Conservation (phyloP, 495 filamentous ascomycete species). For the Apiosordaria backusii region DNA sequence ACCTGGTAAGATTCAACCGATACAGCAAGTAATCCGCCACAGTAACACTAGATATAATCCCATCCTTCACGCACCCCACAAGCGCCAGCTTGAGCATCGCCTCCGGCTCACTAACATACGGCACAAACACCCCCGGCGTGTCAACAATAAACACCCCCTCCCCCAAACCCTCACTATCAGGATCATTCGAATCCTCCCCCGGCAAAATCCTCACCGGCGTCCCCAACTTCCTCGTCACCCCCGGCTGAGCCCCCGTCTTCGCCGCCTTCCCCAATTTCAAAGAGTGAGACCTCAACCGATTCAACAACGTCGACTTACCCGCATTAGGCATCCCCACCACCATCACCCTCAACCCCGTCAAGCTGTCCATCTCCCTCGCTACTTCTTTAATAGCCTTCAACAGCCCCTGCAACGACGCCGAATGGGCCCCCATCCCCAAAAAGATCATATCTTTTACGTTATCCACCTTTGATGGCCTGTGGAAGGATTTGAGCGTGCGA, state of each 20-base stretch:
- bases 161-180: constrained; percentile 30
- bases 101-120: constrained; percentile 78
- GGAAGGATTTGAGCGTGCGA: constrained; percentile 24
- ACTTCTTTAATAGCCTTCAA: constrained; percentile 33
- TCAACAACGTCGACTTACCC: constrained; percentile 87
- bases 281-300: constrained; percentile 70
- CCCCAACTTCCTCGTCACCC: constrained; percentile 80
- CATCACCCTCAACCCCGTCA: constrained; percentile 67
- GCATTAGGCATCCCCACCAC: constrained; percentile 98
- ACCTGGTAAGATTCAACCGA: constrained; percentile 64
- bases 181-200: constrained; percentile 18
- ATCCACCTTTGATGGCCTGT: constrained; percentile 17
- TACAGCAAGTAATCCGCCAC: constrained; percentile 88
- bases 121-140: constrained; percentile 81
- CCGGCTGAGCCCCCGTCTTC: constrained; percentile 78
- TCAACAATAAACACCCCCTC: constrained; percentile 51
- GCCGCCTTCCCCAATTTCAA: constrained; percentile 68
- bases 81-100: constrained; percentile 91
- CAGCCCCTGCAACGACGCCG: constrained; percentile 16
- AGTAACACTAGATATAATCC: constrained; percentile 67
- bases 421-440: constrained; percentile 39
- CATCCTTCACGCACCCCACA: constrained; percentile 87
- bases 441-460: constrained; percentile 51
- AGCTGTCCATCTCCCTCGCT: constrained; percentile 31
- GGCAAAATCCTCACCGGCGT: constrained; percentile 72